Evolutionary conservation across 2,329 filamentous ascomycete genomes (phyloP).

Genomic region (Tympanopsis confertula): DNA sequence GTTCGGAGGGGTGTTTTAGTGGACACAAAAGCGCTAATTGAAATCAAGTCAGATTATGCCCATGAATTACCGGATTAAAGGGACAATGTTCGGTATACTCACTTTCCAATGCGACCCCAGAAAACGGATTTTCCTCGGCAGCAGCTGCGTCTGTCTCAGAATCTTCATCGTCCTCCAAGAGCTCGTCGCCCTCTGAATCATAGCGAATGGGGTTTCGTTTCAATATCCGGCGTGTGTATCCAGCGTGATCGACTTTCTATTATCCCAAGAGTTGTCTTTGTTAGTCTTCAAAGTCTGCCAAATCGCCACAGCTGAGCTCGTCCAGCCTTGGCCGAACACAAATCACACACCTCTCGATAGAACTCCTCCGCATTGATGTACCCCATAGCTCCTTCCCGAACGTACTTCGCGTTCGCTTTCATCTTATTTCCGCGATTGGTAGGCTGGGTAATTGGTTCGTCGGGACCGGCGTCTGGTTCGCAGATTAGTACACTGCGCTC

Average conservation of each 20-base stretch:
- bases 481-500: too few species aligned
- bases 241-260: constrained; percentile 50
- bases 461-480: constrained; percentile 29
- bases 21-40: constrained; percentile 41
- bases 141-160: constrained; percentile 43
- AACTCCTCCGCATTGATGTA: constrained; percentile 33
- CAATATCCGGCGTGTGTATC: constrained; percentile 47
- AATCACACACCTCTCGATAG: constrained; percentile 40
- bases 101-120: constrained; percentile 43
- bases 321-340: too few species aligned
- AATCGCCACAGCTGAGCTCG: neutral
- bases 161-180: constrained; percentile 44
- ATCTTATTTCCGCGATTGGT: constrained; percentile 52
- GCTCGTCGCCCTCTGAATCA: constrained; percentile 52
- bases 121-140: constrained; percentile 50
- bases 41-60: neutral
- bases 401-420: constrained; percentile 40
- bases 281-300: neutral
- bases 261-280: neutral
- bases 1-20: constrained; percentile 48
- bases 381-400: constrained; percentile 41
- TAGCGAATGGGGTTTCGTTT: constrained; percentile 44
- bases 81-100: constrained; percentile 9
- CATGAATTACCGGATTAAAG: neutral
- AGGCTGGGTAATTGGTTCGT: constrained; percentile 37